These are phyloP conservation scores for Calonectria pteridis DNA, from an alignment of 2,329 filamentous ascomycete genomes.

Conservation along the genomic window DNA sequence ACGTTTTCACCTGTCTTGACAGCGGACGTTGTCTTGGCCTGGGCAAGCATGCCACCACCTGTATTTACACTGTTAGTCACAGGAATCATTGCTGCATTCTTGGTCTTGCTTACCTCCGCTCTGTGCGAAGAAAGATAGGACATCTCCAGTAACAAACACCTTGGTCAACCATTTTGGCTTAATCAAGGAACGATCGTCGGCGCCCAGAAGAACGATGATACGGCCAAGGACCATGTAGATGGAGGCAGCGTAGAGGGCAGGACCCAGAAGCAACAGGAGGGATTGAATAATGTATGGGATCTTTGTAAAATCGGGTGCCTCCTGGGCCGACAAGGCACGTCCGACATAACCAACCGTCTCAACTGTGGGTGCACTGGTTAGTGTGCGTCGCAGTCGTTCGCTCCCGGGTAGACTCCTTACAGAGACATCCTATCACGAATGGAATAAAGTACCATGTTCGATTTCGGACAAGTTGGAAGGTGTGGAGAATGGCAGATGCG, in stretches of 20 bases:
- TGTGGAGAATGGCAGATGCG: constrained; percentile 53
- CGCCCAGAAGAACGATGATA: constrained; percentile 54
- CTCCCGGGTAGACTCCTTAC: constrained; percentile 48
- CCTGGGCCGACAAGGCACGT: constrained; percentile 58
- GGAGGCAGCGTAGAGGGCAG: constrained; percentile 58
- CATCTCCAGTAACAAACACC: constrained; percentile 63
- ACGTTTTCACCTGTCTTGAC: constrained; percentile 58
- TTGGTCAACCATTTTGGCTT: constrained; percentile 60
- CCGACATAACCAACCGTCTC: constrained; percentile 58
- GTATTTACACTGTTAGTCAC: background rate
- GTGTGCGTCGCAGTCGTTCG: fast-evolving
- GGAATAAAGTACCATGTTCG: constrained; percentile 67
- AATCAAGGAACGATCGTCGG: constrained; percentile 56
- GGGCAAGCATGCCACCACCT: constrained; percentile 44
- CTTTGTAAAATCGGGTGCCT: constrained; percentile 53
- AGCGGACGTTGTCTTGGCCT: constrained; percentile 40
- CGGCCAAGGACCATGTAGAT: constrained; percentile 63
- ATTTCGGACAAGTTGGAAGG: constrained; percentile 53
- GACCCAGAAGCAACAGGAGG: constrained; percentile 53
- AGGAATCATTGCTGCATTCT: fast-evolving
- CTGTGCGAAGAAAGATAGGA: constrained; percentile 58
- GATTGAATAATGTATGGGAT: constrained; percentile 56
- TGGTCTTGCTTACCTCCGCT: constrained; percentile 37
- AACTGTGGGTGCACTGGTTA: constrained; percentile 26
- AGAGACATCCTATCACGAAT: constrained; percentile 64